These are phyloP conservation scores for Ustilago xerochloae DNA, from an alignment of 1,284 basidiomycete genomes.

Conservation along the genomic window DNA sequence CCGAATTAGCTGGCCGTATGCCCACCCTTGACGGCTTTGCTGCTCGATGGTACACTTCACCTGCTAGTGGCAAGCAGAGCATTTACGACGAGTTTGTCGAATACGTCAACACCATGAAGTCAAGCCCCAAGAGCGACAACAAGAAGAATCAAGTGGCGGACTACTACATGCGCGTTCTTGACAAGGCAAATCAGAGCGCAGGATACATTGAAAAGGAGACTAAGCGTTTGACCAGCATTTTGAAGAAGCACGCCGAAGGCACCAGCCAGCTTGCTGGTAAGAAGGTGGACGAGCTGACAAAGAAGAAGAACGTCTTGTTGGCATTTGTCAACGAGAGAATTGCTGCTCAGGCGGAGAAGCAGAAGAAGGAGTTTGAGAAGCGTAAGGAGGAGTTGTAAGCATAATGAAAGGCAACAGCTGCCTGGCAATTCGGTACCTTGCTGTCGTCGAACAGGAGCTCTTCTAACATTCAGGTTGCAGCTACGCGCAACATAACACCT, in stretches of 20 bases:
- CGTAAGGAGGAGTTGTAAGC: constrained; percentile 43
- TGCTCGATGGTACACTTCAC: constrained; percentile 77
- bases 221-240: constrained; percentile 75
- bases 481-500: too few species aligned
- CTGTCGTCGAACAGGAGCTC: too few species aligned
- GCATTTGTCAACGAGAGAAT: constrained; percentile 73
- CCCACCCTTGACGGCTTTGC: constrained; percentile 83
- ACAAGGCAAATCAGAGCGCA: constrained; percentile 79
- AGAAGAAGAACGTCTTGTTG: constrained; percentile 86
- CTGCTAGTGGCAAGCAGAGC: constrained; percentile 73
- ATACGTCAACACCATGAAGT: constrained; percentile 62
- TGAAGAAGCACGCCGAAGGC: constrained; percentile 75
- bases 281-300: constrained; percentile 93
- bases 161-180: constrained; percentile 88
- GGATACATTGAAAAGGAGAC: constrained; percentile 87
- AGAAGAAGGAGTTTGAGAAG: constrained; percentile 33
- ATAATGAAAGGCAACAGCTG: not conserved
- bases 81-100: constrained; percentile 74
- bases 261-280: constrained; percentile 73
- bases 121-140: constrained; percentile 54
- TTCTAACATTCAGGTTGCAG: too few species aligned
- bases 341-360: constrained; percentile 49
- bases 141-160: constrained; percentile 72
- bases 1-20: constrained; percentile 83
- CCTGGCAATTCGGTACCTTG: not conserved